A percentile compares a stretch with the other conserved stretches of the same genome.
Evolutionary conservation across 768 basidiomycete species (phyloP).

Genomic region (Suillus cothurnatus): DNA sequence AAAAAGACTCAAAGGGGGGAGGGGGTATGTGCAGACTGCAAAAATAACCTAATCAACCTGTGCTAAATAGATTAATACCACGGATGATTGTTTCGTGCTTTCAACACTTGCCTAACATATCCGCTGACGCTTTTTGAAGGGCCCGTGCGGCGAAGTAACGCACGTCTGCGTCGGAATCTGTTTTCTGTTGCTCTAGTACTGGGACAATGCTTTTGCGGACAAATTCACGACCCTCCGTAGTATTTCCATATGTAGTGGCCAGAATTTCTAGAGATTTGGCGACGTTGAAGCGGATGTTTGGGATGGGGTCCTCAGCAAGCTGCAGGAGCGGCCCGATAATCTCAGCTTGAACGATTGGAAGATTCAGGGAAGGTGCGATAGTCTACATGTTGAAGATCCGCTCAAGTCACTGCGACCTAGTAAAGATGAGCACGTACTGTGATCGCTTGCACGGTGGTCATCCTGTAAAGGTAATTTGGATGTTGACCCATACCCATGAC

Average conservation of each 20-base stretch:
- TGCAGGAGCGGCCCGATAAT: slow-evolving; percentile 83
- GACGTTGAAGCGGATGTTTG: slow-evolving; percentile 99
- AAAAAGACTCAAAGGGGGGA: slow-evolving; percentile 27
- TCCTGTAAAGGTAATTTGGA: slow-evolving; percentile 95
- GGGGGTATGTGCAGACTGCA: slow-evolving; percentile 25
- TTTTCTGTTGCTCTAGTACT: slow-evolving; percentile 83
- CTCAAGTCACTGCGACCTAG: not conserved
- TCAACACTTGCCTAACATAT: slow-evolving; percentile 39
- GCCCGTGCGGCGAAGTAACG: slow-evolving; percentile 90
- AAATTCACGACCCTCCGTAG: slow-evolving; percentile 73
- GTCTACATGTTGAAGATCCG: slow-evolving; percentile 55
- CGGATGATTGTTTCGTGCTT: not conserved
- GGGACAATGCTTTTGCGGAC: slow-evolving; percentile 75
- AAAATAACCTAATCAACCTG: slow-evolving; percentile 24
- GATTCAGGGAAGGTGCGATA: slow-evolving; percentile 87
- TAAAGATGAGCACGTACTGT: slow-evolving; percentile 58
- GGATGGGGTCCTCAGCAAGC: slow-evolving; percentile 88
- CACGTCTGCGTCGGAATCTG: slow-evolving; percentile 93
- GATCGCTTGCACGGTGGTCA: slow-evolving; percentile 99
- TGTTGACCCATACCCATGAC: slow-evolving; percentile 97
- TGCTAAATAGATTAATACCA: slow-evolving; percentile 8
- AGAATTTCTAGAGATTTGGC: slow-evolving; percentile 93
- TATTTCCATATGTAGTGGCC: slow-evolving; percentile 64
- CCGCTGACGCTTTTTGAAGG: slow-evolving; percentile 54
- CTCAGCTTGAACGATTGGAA: slow-evolving; percentile 81